Conservation (phyloP, 169 alveolate genomes). For the Plasmodium cynomolgi region DNA sequence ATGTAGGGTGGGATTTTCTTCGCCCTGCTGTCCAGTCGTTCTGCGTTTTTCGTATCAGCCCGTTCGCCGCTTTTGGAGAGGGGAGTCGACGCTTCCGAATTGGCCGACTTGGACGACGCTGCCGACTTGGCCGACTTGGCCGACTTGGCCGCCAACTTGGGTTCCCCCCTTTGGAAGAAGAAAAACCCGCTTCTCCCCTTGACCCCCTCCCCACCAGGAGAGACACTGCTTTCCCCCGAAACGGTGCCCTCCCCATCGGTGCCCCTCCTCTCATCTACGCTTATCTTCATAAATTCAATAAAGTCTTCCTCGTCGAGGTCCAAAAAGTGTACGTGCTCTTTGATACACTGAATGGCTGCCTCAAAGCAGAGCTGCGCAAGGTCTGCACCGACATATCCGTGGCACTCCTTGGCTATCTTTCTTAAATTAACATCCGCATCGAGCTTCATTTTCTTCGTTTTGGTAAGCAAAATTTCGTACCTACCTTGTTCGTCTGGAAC, state of each 20-base stretch:
- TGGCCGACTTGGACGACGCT: no score
- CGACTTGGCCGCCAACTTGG: background rate
- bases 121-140: no score
- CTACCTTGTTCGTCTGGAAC: conserved; percentile 92
- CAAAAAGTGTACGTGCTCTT: conserved; percentile 75
- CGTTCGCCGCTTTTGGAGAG: background rate
- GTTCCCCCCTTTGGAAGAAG: background rate
- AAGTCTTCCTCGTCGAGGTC: conserved; percentile 70
- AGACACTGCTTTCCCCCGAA: background rate
- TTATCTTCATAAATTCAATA: conserved; percentile 53
- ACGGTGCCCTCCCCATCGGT: background rate
- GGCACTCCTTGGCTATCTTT: conserved; percentile 92
- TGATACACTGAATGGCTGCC: conserved; percentile 90
- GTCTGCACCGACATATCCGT: conserved; percentile 95
- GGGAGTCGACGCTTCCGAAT: no score
- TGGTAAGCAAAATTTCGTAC: conserved; percentile 89
- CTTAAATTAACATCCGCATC: conserved; percentile 86
- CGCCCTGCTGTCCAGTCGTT: conserved; percentile 8
- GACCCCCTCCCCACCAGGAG: background rate
- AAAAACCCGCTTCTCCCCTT: background rate
- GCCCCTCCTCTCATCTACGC: background rate
- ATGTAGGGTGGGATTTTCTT: conserved; percentile 77
- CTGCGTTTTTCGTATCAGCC: background rate
- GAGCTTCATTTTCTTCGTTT: conserved; percentile 90
- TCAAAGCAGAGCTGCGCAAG: conserved; percentile 91